phyloP scores from a whole-genome alignment of 345 rosid genomes.

The Heritiera fomes region DNA sequence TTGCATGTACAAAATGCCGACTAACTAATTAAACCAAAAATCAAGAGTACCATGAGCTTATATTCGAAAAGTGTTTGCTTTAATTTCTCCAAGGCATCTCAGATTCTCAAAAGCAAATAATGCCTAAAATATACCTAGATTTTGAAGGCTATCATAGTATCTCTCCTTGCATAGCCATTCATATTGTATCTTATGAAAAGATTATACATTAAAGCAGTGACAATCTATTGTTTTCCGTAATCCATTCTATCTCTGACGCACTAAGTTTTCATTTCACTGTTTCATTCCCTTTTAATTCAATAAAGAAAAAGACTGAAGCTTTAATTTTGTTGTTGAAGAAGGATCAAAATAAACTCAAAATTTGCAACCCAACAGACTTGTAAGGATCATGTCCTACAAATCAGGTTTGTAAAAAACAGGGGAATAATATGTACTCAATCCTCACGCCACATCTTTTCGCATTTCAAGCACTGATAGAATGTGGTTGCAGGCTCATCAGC shows the following conservation, averaged over 20 bases:
- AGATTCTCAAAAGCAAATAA: background rate
- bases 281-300: background rate
- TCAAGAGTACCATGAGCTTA: background rate
- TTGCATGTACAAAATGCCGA: background rate
- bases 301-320: background rate
- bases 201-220: background rate
- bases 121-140: background rate
- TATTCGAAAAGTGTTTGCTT: background rate
- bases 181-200: background rate
- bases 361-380: background rate
- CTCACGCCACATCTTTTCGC: conserved; percentile 29
- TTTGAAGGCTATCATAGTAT: background rate
- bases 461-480: conserved; percentile 59
- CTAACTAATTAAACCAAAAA: background rate
- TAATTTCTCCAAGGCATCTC: background rate
- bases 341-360: conserved; percentile 5
- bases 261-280: background rate
- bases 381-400: background rate
- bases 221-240: background rate
- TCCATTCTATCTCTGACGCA: background rate
- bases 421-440: conserved; percentile 15
- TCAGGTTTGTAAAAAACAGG: background rate
- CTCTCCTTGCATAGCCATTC: background rate
- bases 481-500: conserved; percentile 71
- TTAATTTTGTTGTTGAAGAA: background rate